Conservation (phyloP, 768 basidiomycete species). For the Russula earlei region DNA sequence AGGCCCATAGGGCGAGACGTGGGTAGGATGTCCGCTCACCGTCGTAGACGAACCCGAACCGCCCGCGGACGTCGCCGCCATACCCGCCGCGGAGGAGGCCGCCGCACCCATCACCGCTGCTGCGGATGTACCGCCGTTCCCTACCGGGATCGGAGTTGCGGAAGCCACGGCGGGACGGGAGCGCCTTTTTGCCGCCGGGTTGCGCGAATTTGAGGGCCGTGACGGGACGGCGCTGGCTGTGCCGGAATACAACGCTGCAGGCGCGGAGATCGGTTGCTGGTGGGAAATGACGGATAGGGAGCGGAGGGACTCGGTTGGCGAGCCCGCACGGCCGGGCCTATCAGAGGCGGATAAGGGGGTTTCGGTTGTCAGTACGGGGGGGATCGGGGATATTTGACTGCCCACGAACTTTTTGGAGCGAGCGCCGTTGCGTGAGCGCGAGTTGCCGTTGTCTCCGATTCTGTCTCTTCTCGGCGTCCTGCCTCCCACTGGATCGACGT, state of each 20-base stretch:
- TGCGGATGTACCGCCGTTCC: conserved; percentile 3
- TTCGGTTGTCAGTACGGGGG: background rate
- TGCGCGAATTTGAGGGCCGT: conserved; percentile 31
- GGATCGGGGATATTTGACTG: conserved; percentile 1
- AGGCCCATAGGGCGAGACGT: background rate
- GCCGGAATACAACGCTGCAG: conserved; percentile 16
- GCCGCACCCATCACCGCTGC: conserved; percentile 12
- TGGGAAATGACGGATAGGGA: conserved; percentile 56
- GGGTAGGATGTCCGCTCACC: background rate
- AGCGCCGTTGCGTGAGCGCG: conserved; percentile 43
- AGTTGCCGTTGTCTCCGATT: conserved; percentile 32
- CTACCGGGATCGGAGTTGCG: conserved; percentile 10
- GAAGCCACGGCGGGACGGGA: conserved; percentile 11
- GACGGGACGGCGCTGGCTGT: conserved; percentile 9
- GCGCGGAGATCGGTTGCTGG: conserved; percentile 23
- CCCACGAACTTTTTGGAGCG: conserved; percentile 52
- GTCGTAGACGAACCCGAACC: too few relatives aligned
- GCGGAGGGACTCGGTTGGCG: conserved; percentile 64
- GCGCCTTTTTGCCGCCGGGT: conserved; percentile 23
- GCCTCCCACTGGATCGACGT: conserved; percentile 39
- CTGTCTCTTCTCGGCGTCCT: conserved; percentile 61
- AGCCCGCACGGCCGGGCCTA: conserved; percentile 57
- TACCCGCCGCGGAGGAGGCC: conserved; percentile 1
- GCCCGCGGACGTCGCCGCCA: conserved; percentile 17
- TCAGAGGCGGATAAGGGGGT: background rate